Conservation (phyloP, 2,329 filamentous ascomycete genomes). For the Pestalotiopsis sp. region DNA sequence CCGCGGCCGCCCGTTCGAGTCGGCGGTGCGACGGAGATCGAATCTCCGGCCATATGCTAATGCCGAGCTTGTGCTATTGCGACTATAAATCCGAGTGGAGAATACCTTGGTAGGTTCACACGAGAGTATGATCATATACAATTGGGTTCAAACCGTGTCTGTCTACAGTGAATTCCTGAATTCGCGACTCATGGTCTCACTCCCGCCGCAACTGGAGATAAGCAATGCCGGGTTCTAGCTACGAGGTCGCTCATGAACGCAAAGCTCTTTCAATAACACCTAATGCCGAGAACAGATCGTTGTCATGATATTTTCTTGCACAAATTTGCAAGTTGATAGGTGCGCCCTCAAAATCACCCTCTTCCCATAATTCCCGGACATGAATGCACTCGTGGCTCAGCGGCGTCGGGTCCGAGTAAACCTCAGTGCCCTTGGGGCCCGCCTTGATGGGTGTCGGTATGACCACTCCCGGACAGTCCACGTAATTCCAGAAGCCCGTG, state of each 20-base stretch:
- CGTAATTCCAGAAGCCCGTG: not conserved
- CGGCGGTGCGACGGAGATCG: no score
- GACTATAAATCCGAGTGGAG: no score
- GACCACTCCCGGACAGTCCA: not conserved
- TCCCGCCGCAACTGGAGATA: no score
- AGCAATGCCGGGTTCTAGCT: no score
- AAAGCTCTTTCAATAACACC: not conserved
- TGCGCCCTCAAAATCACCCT: not conserved
- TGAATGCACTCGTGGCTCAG: not conserved
- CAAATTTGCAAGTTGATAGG: not conserved
- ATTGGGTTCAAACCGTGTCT: no score
- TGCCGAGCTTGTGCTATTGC: no score
- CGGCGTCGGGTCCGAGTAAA: not conserved
- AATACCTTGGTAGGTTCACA: no score
- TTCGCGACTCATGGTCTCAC: no score
- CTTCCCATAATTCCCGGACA: not conserved
- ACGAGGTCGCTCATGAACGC: not conserved
- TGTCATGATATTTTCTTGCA: not conserved
- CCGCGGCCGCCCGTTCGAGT: no score
- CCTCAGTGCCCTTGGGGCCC: not conserved
- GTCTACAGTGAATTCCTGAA: no score
- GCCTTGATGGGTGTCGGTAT: not conserved
- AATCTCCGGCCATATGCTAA: no score
- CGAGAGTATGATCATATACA: no score
- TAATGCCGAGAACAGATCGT: not conserved